Percentiles rank a stretch among this genome's conserved stretches.
These are phyloP conservation scores for Laguncularia racemosa DNA, from an alignment of 345 rosid species.

Conservation along the genomic window DNA sequence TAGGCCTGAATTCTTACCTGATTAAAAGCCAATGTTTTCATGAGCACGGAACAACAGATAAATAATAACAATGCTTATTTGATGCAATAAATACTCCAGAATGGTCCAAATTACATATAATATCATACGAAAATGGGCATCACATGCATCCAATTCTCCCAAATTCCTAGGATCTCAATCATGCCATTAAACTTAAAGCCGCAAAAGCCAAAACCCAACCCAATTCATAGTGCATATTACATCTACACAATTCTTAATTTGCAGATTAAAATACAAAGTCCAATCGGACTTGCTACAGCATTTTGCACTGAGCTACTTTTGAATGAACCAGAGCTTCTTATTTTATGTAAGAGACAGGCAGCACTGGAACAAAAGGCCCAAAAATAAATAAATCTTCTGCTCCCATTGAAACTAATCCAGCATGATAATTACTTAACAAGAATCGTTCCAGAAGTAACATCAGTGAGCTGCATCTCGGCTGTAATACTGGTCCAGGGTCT, in stretches of 20 bases:
- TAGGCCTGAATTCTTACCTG: too few relatives aligned
- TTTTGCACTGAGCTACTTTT: constrained; percentile 1
- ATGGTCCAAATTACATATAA: too few relatives aligned
- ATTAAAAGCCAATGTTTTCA: too few relatives aligned
- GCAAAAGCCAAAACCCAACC: not conserved
- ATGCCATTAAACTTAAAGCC: too few relatives aligned
- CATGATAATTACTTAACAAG: not conserved
- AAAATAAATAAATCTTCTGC: constrained; percentile 1
- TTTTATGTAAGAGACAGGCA: not conserved
- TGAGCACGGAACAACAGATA: too few relatives aligned
- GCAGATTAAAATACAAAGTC: not conserved
- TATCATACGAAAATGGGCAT: too few relatives aligned
- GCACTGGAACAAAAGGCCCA: constrained; percentile 1
- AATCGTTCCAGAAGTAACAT: constrained; percentile 4
- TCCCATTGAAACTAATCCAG: constrained; percentile 1
- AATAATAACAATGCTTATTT: too few relatives aligned
- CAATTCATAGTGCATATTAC: not conserved
- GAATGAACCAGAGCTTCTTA: not conserved
- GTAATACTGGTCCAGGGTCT: constrained; percentile 81
- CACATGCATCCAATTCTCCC: too few relatives aligned
- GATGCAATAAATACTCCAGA: too few relatives aligned
- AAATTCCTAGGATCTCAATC: too few relatives aligned
- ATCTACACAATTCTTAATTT: not conserved
- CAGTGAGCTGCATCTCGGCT: constrained; percentile 62
- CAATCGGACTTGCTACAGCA: constrained; percentile 1